Conservation (phyloP, 805 yeast species). For the Diddensiella transvaalensis region DNA sequence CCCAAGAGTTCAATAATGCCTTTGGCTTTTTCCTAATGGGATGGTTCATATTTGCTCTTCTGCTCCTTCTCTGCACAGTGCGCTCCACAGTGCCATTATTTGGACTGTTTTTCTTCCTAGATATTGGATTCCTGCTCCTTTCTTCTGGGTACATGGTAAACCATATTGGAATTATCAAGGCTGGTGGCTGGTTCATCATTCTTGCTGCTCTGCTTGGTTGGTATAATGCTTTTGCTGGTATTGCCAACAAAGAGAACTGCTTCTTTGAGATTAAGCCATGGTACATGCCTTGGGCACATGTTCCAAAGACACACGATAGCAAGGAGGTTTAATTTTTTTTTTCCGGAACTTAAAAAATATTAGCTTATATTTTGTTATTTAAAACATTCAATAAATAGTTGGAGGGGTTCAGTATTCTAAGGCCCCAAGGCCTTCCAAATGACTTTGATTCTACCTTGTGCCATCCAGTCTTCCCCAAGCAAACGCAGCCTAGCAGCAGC, state of each 20-base stretch:
- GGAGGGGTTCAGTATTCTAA: not conserved
- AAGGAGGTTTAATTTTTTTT: not conserved
- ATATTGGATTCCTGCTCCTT: conserved; percentile 52
- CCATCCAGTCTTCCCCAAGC: conserved; percentile 74
- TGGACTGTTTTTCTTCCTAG: conserved; percentile 48
- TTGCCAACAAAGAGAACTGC: conserved; percentile 61
- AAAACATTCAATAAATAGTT: not conserved
- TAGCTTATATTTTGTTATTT: too few relatives aligned
- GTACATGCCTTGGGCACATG: conserved; percentile 43
- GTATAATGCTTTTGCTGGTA: conserved; percentile 71
- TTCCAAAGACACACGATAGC: not conserved
- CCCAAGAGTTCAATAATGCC: conserved; percentile 42
- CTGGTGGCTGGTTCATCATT: conserved; percentile 65
- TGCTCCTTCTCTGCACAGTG: conserved; percentile 50
- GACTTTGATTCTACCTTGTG: conserved; percentile 40
- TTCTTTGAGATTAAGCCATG: conserved; percentile 50
- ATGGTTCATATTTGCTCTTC: conserved; percentile 59
- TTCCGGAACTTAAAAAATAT: not conserved
- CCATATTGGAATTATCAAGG: conserved; percentile 38
- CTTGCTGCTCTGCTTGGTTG: conserved; percentile 60
- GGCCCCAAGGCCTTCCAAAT: conserved; percentile 13
- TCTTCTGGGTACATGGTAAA: conserved; percentile 55
- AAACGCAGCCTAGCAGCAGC: conserved; percentile 77
- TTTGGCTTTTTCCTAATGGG: conserved; percentile 56
- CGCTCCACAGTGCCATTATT: conserved; percentile 64